phyloP scores from a whole-genome alignment of 1,284 basidiomycete genomes.

The Papiliotrema fonsecae region DNA sequence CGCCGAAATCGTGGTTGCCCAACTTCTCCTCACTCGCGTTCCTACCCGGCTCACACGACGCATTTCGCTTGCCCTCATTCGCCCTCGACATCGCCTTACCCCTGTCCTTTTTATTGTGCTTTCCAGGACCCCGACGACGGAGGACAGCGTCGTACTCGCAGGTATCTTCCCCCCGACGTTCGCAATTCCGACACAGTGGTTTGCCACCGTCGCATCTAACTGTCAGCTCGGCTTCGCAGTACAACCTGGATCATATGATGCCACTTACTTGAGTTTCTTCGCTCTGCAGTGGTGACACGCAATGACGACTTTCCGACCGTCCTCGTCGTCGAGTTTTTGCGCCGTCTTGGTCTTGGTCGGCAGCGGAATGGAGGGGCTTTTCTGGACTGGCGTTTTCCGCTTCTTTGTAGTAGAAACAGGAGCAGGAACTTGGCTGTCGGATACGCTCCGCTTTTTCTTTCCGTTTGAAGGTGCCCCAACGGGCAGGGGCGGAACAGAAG shows the following conservation, averaged over 20 bases:
- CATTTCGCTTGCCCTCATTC: neutral
- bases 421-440: no score
- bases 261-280: conserved; percentile 28
- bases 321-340: conserved; percentile 4
- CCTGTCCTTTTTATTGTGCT: conserved; percentile 18
- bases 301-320: conserved; percentile 17
- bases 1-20: neutral
- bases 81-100: neutral
- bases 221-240: neutral
- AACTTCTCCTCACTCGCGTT: no score
- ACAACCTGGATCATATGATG: neutral
- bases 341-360: neutral
- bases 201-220: conserved; percentile 23
- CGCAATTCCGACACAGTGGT: conserved; percentile 24
- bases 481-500: no score
- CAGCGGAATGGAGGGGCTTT: neutral
- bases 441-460: no score
- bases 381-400: neutral
- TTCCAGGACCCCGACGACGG: conserved; percentile 22
- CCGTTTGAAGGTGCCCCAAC: no score
- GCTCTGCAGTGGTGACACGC: conserved; percentile 26
- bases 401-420: no score
- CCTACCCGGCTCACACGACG: no score
- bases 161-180: conserved; percentile 11
- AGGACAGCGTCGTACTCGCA: conserved; percentile 22